Evolutionary conservation across 2,329 filamentous ascomycete genomes (phyloP).

Genomic region (Davidsoniella neocaledoniae): DNA sequence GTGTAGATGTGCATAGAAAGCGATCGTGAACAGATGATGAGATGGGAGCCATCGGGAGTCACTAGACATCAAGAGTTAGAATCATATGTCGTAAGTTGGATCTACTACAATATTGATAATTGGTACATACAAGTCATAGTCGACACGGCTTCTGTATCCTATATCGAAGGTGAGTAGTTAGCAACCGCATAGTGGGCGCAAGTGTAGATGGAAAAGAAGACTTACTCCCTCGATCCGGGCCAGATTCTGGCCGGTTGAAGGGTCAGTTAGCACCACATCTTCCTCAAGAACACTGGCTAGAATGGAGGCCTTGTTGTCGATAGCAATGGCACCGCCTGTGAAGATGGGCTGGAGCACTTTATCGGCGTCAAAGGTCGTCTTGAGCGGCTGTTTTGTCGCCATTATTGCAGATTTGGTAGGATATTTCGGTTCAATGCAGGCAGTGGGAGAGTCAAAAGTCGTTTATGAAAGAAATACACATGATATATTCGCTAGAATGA

Average conservation of each 20-base stretch:
- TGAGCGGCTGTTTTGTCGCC: constrained; percentile 47
- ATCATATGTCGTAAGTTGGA: constrained; percentile 7
- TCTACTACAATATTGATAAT: constrained; percentile 1
- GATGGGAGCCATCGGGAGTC: constrained; percentile 72
- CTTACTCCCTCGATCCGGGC: constrained; percentile 72
- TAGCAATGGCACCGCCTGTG: constrained; percentile 72
- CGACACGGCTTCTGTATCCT: constrained; percentile 70
- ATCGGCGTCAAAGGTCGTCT: constrained; percentile 77
- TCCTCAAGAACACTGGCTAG: constrained; percentile 84
- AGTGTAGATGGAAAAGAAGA: constrained; percentile 3
- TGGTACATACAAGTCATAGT: constrained; percentile 42
- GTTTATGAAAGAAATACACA: constrained; percentile 9
- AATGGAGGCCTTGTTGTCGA: constrained; percentile 66
- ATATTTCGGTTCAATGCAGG: background rate
- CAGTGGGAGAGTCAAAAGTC: background rate
- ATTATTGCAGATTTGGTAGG: constrained; percentile 22
- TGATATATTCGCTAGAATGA: too few species aligned
- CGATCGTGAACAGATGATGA: constrained; percentile 87
- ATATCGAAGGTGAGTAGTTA: constrained; percentile 15
- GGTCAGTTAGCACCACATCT: constrained; percentile 73
- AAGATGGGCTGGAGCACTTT: constrained; percentile 84
- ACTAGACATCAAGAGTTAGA: constrained; percentile 31
- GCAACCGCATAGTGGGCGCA: constrained; percentile 5
- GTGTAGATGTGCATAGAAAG: constrained; percentile 86
- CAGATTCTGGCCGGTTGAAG: constrained; percentile 66